These are phyloP conservation scores for Blastomyces gilchristii DNA, from an alignment of 2,329 filamentous ascomycete genomes.

Conservation along the genomic window DNA sequence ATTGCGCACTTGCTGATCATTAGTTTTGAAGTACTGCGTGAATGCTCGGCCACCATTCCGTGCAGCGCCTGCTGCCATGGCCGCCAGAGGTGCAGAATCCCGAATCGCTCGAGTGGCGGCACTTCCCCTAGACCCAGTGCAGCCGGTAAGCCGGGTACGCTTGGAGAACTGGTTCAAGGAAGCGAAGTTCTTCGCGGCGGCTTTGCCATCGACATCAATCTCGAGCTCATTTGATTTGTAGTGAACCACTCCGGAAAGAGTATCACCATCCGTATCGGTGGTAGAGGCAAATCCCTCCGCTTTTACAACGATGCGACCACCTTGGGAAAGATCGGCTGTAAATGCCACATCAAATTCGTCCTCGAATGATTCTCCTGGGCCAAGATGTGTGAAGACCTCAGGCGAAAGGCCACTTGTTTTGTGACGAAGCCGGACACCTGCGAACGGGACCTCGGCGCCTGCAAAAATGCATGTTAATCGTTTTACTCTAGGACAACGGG, in stretches of 20 bases:
- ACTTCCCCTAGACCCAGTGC: slow-evolving; percentile 40
- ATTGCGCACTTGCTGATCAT: slow-evolving; percentile 35
- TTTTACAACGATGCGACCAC: slow-evolving; percentile 47
- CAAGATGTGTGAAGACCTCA: slow-evolving; percentile 24
- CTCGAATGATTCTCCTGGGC: slow-evolving; percentile 22
- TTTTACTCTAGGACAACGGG: neutral
- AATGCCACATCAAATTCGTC: slow-evolving; percentile 29
- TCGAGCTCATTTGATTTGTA: slow-evolving; percentile 52
- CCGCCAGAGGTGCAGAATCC: slow-evolving; percentile 47
- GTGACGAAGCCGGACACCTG: slow-evolving; percentile 25
- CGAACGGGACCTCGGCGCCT: slow-evolving; percentile 25
- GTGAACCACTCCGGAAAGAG: slow-evolving; percentile 45
- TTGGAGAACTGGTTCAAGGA: slow-evolving; percentile 34
- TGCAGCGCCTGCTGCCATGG: slow-evolving; percentile 43
- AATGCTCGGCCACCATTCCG: slow-evolving; percentile 43
- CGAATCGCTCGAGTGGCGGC: slow-evolving; percentile 43
- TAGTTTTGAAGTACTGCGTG: slow-evolving; percentile 55
- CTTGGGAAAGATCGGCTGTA: slow-evolving; percentile 34
- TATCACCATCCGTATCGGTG: slow-evolving; percentile 42
- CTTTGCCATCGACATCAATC: slow-evolving; percentile 46
- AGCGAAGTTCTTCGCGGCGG: slow-evolving; percentile 43
- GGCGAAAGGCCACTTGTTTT: slow-evolving; percentile 21
- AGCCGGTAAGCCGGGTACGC: slow-evolving; percentile 46
- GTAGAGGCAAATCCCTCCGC: slow-evolving; percentile 49
- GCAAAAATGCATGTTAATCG: slow-evolving; percentile 8